These are phyloP conservation scores for Chenopodium berlandieri DNA, from an alignment of 148 eudicot genomes.

Conservation along the genomic window DNA sequence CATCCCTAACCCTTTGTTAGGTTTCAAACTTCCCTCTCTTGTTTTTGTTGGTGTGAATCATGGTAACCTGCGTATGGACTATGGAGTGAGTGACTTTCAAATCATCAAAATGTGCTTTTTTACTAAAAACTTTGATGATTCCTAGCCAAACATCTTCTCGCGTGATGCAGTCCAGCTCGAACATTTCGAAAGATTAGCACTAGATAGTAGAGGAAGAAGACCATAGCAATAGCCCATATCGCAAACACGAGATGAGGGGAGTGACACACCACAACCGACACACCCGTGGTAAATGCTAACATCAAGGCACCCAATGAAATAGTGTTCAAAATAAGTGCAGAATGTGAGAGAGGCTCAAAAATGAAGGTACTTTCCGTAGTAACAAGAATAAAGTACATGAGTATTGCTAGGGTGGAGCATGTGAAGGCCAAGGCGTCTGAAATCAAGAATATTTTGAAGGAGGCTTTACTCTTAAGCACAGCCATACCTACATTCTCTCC, in stretches of 20 bases:
- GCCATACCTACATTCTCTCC: constrained; percentile 6
- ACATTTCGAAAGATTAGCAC: background rate
- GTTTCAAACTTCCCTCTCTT: too few species aligned
- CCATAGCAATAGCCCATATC: background rate
- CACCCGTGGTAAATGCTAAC: background rate
- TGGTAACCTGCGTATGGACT: too few species aligned
- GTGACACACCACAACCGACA: background rate
- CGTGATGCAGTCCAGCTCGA: background rate
- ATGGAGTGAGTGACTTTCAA: too few species aligned
- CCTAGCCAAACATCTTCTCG: background rate
- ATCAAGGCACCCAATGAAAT: constrained; percentile 7
- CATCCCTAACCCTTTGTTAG: too few species aligned
- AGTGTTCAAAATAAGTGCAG: background rate
- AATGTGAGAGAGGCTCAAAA: background rate
- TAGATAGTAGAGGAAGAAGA: background rate
- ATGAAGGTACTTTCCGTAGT: background rate
- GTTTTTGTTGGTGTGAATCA: too few species aligned
- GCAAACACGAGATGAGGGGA: background rate
- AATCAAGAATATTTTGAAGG: constrained; percentile 12
- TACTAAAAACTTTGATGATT: background rate
- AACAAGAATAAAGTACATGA: background rate
- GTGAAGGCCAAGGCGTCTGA: constrained; percentile 7
- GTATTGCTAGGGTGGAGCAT: constrained; percentile 9
- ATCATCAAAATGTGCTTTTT: too few species aligned
- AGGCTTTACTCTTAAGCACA: background rate